Base-by-base conservation (phyloP, 768 basidiomycete genomes). In the Mycena polygramma region DNA sequence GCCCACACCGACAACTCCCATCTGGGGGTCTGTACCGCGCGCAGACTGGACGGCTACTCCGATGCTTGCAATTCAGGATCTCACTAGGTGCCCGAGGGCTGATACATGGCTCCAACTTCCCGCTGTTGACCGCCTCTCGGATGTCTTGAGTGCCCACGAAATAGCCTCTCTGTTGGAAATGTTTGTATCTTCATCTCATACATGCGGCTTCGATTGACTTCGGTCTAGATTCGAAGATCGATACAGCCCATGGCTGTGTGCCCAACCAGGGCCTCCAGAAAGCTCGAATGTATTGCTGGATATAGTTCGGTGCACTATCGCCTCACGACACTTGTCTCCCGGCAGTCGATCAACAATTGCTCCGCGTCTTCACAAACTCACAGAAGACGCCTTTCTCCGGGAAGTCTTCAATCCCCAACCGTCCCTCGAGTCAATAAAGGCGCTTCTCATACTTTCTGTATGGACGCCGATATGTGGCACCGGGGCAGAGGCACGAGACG, bases 241-340 rank as follows among this genome's bases (percentile, higher is more conserved):
- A n/a, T 85, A 87, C 63, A 79, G 73, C 14, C 86, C 86, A 35
- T 86, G 85, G 85, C 59, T 86, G n/a, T 79, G 78, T 58, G 69
- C 85, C 15, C 83, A 83, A 9, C 81, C 80, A 2, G 75, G 73
- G 36, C 77, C 76, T 8, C 74, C 72, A 43, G 55, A 80, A 57
- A 77, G 75, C 4, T 57, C 73, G 20, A 64, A 75, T 49, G 77
- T 80, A 13, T 73, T 86, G n/a, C 75, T 86, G n/a, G 80, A 83
- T 55, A 78, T 87, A 41, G 84, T 84, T 13, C 83, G 86, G 39
- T 87, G 86, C 68, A 83, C 83, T 43, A 73, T 87, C 22, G 82
- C 86, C 26, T 83, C 84, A 43, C 78, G 86, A 48, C 85, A 87
- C 71, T 74, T 86, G 5, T 82, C 83, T 15, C 72, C 78, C 17